Evolutionary conservation across 163 green algal genomes (phyloP), one percentile per base, ranked within the genome.

Genomic region (Prototheca cutis): DNA sequence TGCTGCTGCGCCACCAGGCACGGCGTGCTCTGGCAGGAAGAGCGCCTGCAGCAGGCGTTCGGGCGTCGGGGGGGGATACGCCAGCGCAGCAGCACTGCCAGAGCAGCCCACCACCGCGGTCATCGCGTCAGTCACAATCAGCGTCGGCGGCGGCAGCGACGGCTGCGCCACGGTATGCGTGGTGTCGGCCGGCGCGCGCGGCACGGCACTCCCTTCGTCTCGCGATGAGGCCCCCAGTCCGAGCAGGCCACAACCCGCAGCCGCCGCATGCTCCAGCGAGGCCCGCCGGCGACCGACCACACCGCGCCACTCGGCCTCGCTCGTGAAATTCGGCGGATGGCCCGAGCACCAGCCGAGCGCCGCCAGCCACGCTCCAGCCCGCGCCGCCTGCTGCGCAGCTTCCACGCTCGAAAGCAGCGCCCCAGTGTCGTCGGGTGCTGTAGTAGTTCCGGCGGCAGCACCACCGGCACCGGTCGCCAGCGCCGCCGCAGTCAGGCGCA

Each of bases 11-110:
- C n/a, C n/a, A n/a, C n/a, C n/a, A n/a, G n/a, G n/a, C n/a, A n/a
- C n/a, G n/a, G n/a, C n/a, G n/a, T n/a, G n/a, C n/a, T n/a, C 62
- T 18, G 55, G 42, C 32, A 63, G 49, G 42, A 69, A 69, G 4
- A 63, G 27, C 17, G 4, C 27, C 15, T 39, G 30, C 5, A 69
- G 18, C 4, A 62, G 28, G n/a, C 24, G 4, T 13, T 69, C 56
- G 40, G n/a, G 29, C 28, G 28, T 55, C 17, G n/a, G 21, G 40
- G 33, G 19, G 18, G 56, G 56, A 28, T 63, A 63, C 4, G 40
- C 8, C 39, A 40, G 4, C 40, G 30, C 13, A 21, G 36, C 36
- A 45, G 36, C 36, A 10, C 36, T 10, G 36, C 36, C 36, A 45
- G 36, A 45, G 13, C 36, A 15, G 36, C 36, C 0, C 36, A 45